Conservation (phyloP, 768 basidiomycete genomes). For the Termitomyces sp. region DNA sequence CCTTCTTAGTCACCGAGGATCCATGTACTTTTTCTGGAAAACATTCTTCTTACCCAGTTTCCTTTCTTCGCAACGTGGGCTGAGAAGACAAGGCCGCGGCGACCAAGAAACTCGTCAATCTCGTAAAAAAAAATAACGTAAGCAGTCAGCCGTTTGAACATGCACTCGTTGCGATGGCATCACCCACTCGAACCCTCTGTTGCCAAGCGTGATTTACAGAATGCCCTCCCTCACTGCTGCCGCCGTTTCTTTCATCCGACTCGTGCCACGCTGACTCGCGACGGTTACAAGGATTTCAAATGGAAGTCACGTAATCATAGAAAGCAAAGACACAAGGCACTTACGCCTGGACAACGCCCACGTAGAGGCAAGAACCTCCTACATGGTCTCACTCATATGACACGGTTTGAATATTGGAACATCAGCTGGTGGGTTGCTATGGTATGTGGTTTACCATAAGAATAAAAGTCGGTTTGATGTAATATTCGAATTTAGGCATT, state of each 20-base stretch:
- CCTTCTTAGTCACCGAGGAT: too few species aligned
- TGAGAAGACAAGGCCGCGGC: too few species aligned
- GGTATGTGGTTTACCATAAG: conserved; percentile 16
- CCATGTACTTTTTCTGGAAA: too few species aligned
- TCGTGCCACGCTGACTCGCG: conserved; percentile 14
- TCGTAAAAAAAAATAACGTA: not conserved
- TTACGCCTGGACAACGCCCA: conserved; percentile 16
- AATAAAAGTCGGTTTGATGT: not conserved
- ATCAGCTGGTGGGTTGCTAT: conserved; percentile 39
- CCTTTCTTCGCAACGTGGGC: too few species aligned
- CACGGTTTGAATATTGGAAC: conserved; percentile 36
- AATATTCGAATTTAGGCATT: not conserved
- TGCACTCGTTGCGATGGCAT: not conserved
- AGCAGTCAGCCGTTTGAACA: not conserved
- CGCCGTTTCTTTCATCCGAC: not conserved
- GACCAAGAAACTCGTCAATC: too few species aligned
- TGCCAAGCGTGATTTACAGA: not conserved
- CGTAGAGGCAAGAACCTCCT: conserved; percentile 14
- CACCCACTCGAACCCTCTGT: not conserved
- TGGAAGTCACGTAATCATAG: conserved; percentile 39
- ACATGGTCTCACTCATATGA: conserved; percentile 22
- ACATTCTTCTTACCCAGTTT: too few species aligned
- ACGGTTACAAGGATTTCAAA: conserved; percentile 9
- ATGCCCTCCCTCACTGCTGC: not conserved
- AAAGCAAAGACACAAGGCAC: conserved; percentile 25